Evolutionary conservation across 2,329 filamentous ascomycete species (phyloP), one percentile per base, ranked within the genome.

Genomic region (Thielaviopsis ethacetica): DNA sequence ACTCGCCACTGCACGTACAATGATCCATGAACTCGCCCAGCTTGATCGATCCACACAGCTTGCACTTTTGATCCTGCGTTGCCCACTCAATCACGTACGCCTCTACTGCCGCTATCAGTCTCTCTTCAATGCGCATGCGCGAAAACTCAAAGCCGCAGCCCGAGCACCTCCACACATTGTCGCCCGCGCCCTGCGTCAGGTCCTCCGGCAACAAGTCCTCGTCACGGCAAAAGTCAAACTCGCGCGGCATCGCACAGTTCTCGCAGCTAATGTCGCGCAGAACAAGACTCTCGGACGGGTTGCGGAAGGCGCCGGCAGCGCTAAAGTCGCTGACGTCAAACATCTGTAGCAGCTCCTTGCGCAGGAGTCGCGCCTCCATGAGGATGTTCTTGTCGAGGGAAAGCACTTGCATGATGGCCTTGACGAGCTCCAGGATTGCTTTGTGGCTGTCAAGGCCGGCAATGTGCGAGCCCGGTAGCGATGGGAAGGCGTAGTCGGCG

Each of bases 261-360:
- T 91, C 84, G 71, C 93, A 98, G 62, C 88, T 87, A 34, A 96
- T 73, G 67, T 91, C 86, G 3, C 78, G 69, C 4, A 98, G 74
- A 63, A 80, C 80, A 3, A 97, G 78, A 52, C 78, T 84, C 59
- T 86, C 83, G 56, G 83, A 87, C 0, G 93, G 91, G 68, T 97
- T 97, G 62, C 81, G 76, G 70, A 97, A 98, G 2, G 83, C 79
- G n/a, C 86, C 91, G 59, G 91, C 88, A 57, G 84, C 79, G 69
- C 85, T 87, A 74, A 98, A 98, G 71, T 98, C 93, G 65, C 90
- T 86, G 57, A 98, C 84, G 59, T 98, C 93, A 70, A 98, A 96
- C 57, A 97, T 78, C 10, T 84, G 80, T 0, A 98, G 80, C 0
- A 98, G 76, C 62, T 97, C 91, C 65, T 94, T 94, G 57, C 94